Base-by-base conservation (phyloP, 768 basidiomycete genomes). In the Collybia mongolica region DNA sequence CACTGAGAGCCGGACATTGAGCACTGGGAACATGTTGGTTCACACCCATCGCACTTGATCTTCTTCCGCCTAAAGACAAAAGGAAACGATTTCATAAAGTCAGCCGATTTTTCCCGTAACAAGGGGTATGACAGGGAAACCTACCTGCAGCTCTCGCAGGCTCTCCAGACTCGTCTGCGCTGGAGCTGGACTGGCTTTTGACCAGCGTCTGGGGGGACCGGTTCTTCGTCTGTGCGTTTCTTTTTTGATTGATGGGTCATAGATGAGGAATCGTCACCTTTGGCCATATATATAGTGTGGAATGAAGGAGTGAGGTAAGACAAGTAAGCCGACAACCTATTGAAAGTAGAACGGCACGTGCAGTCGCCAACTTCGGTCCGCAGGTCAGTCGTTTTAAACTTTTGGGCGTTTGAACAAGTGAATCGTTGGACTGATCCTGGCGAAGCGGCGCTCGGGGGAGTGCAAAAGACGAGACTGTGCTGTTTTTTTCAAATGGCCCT, bases 21-120 rank as follows among this genome's bases (percentile, higher is more conserved):
- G 62, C 91, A 93, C 61, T 93, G 91, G 0, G 88, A 86, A 59
- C 91, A 93, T 9, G 85, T 87, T 11, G 91, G 91, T 63, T 93
- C 91, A 60, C 74, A 80, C 56, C 91, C 91, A 71, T 93, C 91
- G 68, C 91, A 93, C 66, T 93, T 93, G 65, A 93, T 92, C 78
- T 93, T 93, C 81, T 93, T 93, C 57, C 90, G 84, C 54, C 91
- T 91, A 65, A 50, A 36, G 58, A 48, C 56, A 54, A 50, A 48
- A 48, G 46, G 56, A 48, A 47, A n/a, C n/a, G 41, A 14, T 32
- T 32, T 32, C 14, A 52, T 43, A 54, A 44, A 37, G 42, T 38
- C 29, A 56, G 46, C 50, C 39, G 53, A 47, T 53, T 51, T 22
- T 40, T 49, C 37, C 36, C 8, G 29, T 18, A 19, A 44, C 57